These are phyloP conservation scores for Entomortierella beljakovae DNA, from an alignment of 192 early-diverging fungal species.

Conservation along the genomic window DNA sequence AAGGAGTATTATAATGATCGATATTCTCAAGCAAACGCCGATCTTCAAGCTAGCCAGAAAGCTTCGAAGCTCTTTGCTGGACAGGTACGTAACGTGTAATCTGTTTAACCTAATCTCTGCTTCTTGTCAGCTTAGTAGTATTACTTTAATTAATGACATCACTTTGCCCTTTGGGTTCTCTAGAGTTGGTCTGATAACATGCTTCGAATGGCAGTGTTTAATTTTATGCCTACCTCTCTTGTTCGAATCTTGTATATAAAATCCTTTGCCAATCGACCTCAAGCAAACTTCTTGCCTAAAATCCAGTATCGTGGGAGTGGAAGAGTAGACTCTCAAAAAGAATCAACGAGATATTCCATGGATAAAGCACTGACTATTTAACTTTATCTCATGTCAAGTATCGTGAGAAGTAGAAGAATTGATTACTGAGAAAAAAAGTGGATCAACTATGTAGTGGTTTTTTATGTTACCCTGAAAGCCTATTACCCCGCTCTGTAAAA, in stretches of 20 bases:
- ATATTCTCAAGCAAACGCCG: neutral
- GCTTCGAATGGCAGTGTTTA: neutral
- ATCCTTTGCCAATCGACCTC: neutral
- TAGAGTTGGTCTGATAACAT: neutral
- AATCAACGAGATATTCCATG: neutral
- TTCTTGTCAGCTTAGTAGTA: too few species aligned
- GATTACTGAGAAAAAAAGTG: too few species aligned
- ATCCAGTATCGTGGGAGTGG: neutral
- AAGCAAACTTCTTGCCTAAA: neutral
- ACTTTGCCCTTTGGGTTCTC: neutral
- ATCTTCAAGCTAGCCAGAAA: neutral
- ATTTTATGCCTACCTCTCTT: neutral
- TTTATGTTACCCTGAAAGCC: too few species aligned
- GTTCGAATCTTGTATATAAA: neutral
- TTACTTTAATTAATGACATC: too few species aligned
- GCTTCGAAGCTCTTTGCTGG: neutral
- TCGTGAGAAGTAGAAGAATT: too few species aligned
- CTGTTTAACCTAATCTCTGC: too few species aligned
- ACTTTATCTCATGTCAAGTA: too few species aligned
- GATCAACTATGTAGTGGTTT: too few species aligned
- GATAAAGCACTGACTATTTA: neutral
- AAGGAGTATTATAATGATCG: neutral
- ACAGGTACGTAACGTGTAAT: neutral
- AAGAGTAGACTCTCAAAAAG: neutral
- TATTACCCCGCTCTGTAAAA: too few species aligned